Percentiles rank a stretch among this genome's conserved stretches.
phyloP scores from a whole-genome alignment of 2,329 filamentous ascomycete genomes.

The Exserohilum rostratum region DNA sequence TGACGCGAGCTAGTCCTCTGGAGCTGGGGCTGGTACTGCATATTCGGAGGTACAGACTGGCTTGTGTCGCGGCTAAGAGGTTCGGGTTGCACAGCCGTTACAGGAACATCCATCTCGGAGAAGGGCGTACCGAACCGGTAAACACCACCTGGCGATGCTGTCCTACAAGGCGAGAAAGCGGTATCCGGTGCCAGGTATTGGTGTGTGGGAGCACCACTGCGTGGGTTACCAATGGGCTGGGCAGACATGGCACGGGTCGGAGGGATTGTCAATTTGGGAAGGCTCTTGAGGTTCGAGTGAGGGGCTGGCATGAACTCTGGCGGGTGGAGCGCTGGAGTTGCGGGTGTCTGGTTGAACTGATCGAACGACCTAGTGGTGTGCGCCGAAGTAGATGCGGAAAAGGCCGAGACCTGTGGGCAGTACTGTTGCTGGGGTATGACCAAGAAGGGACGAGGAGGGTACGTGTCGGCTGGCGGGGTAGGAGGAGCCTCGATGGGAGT shows the following conservation, averaged over 20 bases:
- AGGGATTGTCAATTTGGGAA: conserved; percentile 65
- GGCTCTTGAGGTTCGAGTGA: conserved; percentile 58
- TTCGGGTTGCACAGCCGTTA: conserved; percentile 73
- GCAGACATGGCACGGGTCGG: conserved; percentile 47
- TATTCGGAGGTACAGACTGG: conserved; percentile 91
- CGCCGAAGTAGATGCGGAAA: conserved; percentile 45
- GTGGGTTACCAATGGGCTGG: conserved; percentile 35
- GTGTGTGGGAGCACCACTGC: conserved; percentile 29
- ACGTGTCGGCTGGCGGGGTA: conserved; percentile 49
- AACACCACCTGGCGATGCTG: conserved; percentile 63
- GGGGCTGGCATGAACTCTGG: conserved; percentile 52
- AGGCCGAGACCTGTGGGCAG: conserved; percentile 39
- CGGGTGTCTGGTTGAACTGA: conserved; percentile 22
- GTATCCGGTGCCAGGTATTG: conserved; percentile 44
- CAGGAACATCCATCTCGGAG: conserved; percentile 86
- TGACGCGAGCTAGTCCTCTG: conserved; percentile 53
- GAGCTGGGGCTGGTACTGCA: conserved; percentile 71
- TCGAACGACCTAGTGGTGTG: conserved; percentile 41
- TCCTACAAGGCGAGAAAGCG: conserved; percentile 55
- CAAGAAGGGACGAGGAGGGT: conserved; percentile 43
- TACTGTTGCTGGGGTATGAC: conserved; percentile 38
- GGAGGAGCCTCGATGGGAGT: conserved; percentile 63
- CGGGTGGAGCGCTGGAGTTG: conserved; percentile 45
- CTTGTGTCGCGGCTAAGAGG: conserved; percentile 79
- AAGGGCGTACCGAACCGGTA: conserved; percentile 86